A percentile compares a stretch with the other conserved stretches of the same genome.
phyloP scores from a whole-genome alignment of 2,329 filamentous ascomycete genomes.

The Clonostachys chloroleuca region DNA sequence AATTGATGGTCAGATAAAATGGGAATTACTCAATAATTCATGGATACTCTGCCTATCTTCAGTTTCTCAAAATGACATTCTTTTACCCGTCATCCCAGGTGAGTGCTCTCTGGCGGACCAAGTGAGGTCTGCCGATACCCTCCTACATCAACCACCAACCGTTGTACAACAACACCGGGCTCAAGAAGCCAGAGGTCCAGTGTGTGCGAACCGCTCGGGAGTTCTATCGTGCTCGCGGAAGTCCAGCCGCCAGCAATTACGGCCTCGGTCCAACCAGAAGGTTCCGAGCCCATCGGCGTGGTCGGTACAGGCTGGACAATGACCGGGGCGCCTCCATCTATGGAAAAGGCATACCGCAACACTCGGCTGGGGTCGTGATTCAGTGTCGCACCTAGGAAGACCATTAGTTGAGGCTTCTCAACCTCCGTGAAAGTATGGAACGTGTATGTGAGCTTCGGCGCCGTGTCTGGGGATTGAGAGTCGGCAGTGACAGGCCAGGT shows the following conservation, averaged over 20 bases:
- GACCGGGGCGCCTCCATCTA: constrained; percentile 10
- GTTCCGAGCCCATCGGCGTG: constrained; percentile 12
- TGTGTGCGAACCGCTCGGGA: constrained; percentile 36
- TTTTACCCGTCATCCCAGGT: constrained; percentile 21
- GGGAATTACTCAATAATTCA: no score
- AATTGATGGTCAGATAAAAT: no score
- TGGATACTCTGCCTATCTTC: no score
- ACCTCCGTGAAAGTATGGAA: constrained; percentile 15
- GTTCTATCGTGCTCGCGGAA: constrained; percentile 1
- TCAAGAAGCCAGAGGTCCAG: constrained; percentile 46
- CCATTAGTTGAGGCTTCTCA: constrained; percentile 8
- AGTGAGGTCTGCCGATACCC: constrained; percentile 50
- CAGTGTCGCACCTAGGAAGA: constrained; percentile 19
- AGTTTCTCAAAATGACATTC: no score
- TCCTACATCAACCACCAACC: constrained; percentile 50
- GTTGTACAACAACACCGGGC: constrained; percentile 49
- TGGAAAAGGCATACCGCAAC: constrained; percentile 15
- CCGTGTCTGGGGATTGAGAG: constrained; percentile 7
- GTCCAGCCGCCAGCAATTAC: constrained; percentile 17
- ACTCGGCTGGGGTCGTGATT: constrained; percentile 17
- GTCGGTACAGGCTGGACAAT: constrained; percentile 11
- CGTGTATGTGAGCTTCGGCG: constrained; percentile 11
- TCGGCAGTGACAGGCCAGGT: constrained; percentile 12
- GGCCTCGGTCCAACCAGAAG: constrained; percentile 16
- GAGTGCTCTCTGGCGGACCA: constrained; percentile 47